Evolutionary conservation across 108 stramenopile genomes (phyloP), one percentile per base, ranked within the genome.

Genomic region (Cyclotella cryptica): DNA sequence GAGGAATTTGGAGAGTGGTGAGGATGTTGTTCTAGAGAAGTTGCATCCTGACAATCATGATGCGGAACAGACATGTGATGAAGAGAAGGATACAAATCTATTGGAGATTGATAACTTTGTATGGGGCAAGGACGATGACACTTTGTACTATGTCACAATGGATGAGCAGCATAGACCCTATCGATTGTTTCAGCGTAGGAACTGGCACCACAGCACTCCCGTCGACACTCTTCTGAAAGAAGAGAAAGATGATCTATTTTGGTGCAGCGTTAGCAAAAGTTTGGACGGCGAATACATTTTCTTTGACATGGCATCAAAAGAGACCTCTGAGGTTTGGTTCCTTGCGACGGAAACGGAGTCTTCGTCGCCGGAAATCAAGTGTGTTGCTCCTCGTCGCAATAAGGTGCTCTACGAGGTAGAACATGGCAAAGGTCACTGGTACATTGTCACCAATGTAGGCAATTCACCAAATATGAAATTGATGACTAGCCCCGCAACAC

Each of bases 121-220:
- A 41, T 93, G 93, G 93, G 90, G 89, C 41, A 65, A 49, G 11
- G 87, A 89, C 42, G 80, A 84, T 41, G 40, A 62, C 29, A 76
- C 74, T 5, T 18, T 92, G 63, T 97, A 81, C 78, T 96, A 96
- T 72, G 71, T 95, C 77, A 93, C 93, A 52, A 88, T 97, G 86
- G 93, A 95, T 63, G 90, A 90, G 14, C 84, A 85, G 13, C 85
- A 91, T 42, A 83, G 91, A 40, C 94, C 94, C 12, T 95, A 89
- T 76, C 78, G 84, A 41, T 75, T 89, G 64, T 92, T 77, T 29
- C 83, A 75, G n/a, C 81, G 91, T 26, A 74, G 58, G 17, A 61
- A 84, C 61, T 80, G 85, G 85, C 47, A 63, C 13, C 35, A 26
- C 12, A 66, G 64, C 17, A 15, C 28, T 55, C 64, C 77, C 42